These are phyloP conservation scores for Papiliotrema nemorosa DNA, from an alignment of 1,284 basidiomycete genomes.

Conservation along the genomic window DNA sequence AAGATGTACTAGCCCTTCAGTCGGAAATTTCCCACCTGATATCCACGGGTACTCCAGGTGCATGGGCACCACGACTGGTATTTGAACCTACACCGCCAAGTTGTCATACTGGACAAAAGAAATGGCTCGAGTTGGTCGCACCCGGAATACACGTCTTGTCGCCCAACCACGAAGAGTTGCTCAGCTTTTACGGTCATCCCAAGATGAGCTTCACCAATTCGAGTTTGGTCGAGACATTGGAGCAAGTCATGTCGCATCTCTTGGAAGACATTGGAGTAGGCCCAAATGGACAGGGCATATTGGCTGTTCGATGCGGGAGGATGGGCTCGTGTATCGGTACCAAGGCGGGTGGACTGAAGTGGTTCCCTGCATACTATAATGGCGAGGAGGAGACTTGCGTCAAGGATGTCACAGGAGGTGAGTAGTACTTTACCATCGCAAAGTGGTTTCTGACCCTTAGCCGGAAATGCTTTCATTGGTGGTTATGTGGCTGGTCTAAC, in stretches of 20 bases:
- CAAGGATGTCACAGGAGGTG: constrained; percentile 40
- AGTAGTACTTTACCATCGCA: constrained; percentile 5
- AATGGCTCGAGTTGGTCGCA: constrained; percentile 27
- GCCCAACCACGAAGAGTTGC: constrained; percentile 44
- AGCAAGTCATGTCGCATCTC: constrained; percentile 24
- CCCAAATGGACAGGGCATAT: constrained; percentile 19
- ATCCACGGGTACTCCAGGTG: neutral
- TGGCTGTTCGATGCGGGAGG: constrained; percentile 42
- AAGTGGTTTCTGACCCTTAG: constrained; percentile 8
- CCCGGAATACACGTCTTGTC: constrained; percentile 30
- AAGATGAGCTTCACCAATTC: constrained; percentile 9
- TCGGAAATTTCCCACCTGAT: constrained; percentile 9
- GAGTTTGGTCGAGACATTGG: constrained; percentile 14
- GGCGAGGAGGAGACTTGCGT: constrained; percentile 18
- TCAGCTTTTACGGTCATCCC: constrained; percentile 28
- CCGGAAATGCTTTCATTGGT: constrained; percentile 44
- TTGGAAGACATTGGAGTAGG: constrained; percentile 29
- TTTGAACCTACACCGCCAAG: constrained; percentile 40
- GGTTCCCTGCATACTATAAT: constrained; percentile 39
- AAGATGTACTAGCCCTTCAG: constrained; percentile 22
- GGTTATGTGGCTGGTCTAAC: constrained; percentile 39
- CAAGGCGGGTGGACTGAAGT: constrained; percentile 18
- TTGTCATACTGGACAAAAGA: constrained; percentile 30
- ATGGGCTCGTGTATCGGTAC: constrained; percentile 41
- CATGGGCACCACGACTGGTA: constrained; percentile 35